These are phyloP conservation scores for Dendrobium nobile DNA, from an alignment of 106 monocot genomes.

Conservation along the genomic window DNA sequence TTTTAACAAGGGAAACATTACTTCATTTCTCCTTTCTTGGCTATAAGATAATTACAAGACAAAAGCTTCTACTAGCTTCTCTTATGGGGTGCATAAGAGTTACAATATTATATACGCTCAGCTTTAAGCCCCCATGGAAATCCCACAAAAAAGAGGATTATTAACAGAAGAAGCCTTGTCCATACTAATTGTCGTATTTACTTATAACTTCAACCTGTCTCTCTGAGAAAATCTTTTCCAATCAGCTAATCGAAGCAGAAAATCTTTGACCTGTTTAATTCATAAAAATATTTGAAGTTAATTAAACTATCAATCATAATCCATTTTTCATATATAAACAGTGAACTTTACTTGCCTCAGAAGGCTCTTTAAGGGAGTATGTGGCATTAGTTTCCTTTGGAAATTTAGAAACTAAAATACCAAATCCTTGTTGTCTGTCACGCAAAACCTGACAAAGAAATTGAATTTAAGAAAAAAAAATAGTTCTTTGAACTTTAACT, in stretches of 20 bases:
- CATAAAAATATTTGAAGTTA: not conserved
- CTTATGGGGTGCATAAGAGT: no score
- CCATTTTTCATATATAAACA: not conserved
- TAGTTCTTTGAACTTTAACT: not conserved
- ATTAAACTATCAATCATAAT: not conserved
- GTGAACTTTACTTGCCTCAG: constrained; percentile 29
- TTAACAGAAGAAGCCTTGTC: not conserved
- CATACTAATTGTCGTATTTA: not conserved
- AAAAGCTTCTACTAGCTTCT: no score
- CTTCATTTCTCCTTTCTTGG: no score
- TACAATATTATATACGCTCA: no score
- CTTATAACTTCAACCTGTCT: not conserved
- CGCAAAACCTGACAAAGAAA: constrained; percentile 21
- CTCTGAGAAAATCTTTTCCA: constrained; percentile 7
- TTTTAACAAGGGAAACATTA: no score
- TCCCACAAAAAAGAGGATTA: not conserved
- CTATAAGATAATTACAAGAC: no score
- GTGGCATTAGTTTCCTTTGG: constrained; percentile 62
- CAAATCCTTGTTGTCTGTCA: constrained; percentile 57
- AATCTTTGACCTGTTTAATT: constrained; percentile 20
- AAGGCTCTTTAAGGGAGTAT: constrained; percentile 57
- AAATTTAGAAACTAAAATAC: constrained; percentile 61
- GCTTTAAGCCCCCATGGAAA: no score
- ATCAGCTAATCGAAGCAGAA: constrained; percentile 15
- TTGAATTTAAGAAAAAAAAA: not conserved